A percentile compares a stretch with the other conserved stretches of the same genome.
Evolutionary conservation across 768 basidiomycete species (phyloP).

Genomic region (Podaxis pistillaris): DNA sequence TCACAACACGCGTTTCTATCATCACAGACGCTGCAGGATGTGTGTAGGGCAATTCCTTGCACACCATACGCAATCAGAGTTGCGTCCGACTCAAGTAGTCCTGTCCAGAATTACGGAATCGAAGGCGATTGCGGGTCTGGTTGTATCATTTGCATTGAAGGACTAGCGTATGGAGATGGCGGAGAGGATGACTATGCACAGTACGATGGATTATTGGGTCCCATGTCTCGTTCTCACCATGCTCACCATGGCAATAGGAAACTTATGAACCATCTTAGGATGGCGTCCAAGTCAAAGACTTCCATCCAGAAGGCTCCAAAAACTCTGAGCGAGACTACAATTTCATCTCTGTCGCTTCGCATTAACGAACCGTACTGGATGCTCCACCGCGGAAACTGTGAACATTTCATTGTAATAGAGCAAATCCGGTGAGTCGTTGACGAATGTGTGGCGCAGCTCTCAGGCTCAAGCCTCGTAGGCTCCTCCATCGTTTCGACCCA

Average conservation of each 20-base stretch:
- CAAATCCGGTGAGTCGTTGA: constrained; percentile 53
- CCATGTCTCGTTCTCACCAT: background rate
- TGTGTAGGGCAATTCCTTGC: constrained; percentile 62
- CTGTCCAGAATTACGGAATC: constrained; percentile 14
- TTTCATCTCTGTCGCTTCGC: constrained; percentile 57
- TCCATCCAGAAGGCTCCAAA: constrained; percentile 35
- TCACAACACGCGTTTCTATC: constrained; percentile 71
- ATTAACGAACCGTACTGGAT: constrained; percentile 81
- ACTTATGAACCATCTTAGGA: constrained; percentile 39
- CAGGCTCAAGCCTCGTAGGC: constrained; percentile 34
- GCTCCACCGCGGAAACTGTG: constrained; percentile 78
- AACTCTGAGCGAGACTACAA: constrained; percentile 44
- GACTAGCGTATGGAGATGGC: constrained; percentile 55
- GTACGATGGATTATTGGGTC: constrained; percentile 25
- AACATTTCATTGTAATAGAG: constrained; percentile 74
- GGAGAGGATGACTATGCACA: constrained; percentile 54
- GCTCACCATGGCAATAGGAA: constrained; percentile 34
- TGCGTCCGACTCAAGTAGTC: constrained; percentile 38
- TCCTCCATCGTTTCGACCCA: constrained; percentile 58
- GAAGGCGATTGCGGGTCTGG: constrained; percentile 23
- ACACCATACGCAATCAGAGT: background rate
- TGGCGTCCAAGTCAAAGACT: constrained; percentile 25
- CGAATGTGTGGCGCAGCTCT: background rate
- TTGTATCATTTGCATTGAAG: constrained; percentile 63
- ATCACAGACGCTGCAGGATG: constrained; percentile 69